Evolutionary conservation across 805 yeast genomes (phyloP).

Genomic region (Lipomyces lipofer): DNA sequence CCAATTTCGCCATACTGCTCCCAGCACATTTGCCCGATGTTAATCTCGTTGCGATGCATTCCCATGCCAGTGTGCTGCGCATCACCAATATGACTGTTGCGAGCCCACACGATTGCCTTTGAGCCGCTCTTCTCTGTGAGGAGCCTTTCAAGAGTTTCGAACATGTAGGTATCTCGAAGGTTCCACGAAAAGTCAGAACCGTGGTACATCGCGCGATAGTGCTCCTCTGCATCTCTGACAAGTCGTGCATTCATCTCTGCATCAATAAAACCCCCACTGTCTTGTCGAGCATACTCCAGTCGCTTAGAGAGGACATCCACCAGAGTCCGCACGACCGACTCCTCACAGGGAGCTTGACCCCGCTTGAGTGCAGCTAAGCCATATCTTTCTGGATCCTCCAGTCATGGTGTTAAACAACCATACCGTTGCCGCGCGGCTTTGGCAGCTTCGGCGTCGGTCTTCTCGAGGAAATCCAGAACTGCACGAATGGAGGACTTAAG

Average conservation of each 20-base stretch:
- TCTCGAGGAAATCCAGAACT: neutral
- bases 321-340: neutral
- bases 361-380: constrained; percentile 1
- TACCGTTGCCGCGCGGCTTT: constrained; percentile 2
- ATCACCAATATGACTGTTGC: constrained; percentile 5
- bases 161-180: constrained; percentile 2
- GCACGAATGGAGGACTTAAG: neutral
- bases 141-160: neutral
- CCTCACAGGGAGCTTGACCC: constrained; percentile 1
- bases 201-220: constrained; percentile 5
- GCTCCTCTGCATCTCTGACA: constrained; percentile 1
- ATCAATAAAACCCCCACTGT: neutral
- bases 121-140: neutral
- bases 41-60: constrained; percentile 1
- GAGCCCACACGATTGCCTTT: constrained; percentile 6
- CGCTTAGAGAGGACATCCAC: neutral
- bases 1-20: neutral
- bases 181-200: constrained; percentile 4
- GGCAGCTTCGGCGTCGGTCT: neutral
- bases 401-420: neutral
- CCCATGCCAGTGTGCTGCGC: constrained; percentile 4
- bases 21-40: neutral
- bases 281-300: constrained; percentile 4
- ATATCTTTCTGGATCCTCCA: neutral
- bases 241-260: constrained; percentile 8